Evolutionary conservation across 2,329 filamentous ascomycete genomes (phyloP), one percentile per base, ranked within the genome.

Genomic region (Rutstroemia sp.): DNA sequence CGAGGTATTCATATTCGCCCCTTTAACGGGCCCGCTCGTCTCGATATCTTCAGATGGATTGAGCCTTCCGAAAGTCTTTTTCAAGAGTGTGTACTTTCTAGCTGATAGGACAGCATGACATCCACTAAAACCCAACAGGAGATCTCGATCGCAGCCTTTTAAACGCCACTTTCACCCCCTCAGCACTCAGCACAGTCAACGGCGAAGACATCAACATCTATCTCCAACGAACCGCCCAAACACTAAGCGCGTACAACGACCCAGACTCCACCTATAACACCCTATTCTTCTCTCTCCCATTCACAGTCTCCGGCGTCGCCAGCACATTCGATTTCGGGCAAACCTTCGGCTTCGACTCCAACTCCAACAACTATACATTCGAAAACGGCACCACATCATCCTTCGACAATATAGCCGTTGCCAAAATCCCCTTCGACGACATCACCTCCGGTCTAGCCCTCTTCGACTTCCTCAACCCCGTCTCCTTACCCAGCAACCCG

Each of bases 31-130:
- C 1, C 25, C 73, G 46, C 63, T 87, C 1, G 79, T 86, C 0
- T 85, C 82, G 0, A 75, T 85, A 4, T 86, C 82, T 2, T 59
- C 68, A 5, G 82, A 87, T 65, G 83, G 83, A 6, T 67, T 73
- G 12, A 74, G 77, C 56, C 65, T 82, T 10, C 83, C 83, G 0
- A 75, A 80, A 58, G 71, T 83, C 1, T 85, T 81, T 59, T 74
- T 77, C 16, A 76, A 75, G 58, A n/a, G n/a, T n/a, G n/a, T 60
- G 73, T 75, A 54, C 68, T 69, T 51, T 1, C 12, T 18, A 8
- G 8, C 5, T 18, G 5, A 14, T 21, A 12, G 16, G 4, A 8
- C 19, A 5, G 4, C 27, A 49, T 16, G 37, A n/a, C 16, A 5
- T 37, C 16, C 41, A 27, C 34, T 50, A 1, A 50, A n/a, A 41